phyloP scores from a whole-genome alignment of 768 basidiomycete genomes.

The Lentinula sp. region DNA sequence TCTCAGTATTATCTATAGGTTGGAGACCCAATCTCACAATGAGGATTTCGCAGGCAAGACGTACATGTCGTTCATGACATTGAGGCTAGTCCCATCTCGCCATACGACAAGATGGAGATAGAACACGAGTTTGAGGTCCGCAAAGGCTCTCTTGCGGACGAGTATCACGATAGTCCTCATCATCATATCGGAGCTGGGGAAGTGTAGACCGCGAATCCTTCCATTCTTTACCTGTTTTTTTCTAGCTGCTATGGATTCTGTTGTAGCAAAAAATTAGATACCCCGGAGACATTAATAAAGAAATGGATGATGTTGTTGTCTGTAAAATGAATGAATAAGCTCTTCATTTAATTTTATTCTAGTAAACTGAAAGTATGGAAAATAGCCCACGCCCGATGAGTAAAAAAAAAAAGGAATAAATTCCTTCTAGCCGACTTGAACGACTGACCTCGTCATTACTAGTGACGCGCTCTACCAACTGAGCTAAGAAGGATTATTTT shows the following conservation, averaged over 20 bases:
- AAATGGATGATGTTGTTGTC: too few species aligned
- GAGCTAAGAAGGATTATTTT: slow-evolving; percentile 11
- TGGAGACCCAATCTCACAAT: background rate
- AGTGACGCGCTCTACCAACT: slow-evolving; percentile 13
- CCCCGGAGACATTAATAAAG: background rate
- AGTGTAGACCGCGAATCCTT: background rate
- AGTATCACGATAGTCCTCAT: background rate
- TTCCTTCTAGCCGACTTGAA: slow-evolving; percentile 2
- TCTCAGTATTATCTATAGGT: background rate
- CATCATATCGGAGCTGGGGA: background rate
- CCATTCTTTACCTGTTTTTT: background rate
- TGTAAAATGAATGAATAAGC: too few species aligned
- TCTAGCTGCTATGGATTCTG: background rate
- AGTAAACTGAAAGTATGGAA: too few species aligned
- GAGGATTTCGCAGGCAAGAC: background rate
- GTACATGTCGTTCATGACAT: background rate
- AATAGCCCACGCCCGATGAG: background rate
- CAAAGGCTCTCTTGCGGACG: background rate
- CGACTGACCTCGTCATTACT: slow-evolving; percentile 10
- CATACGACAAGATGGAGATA: background rate
- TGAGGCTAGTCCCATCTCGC: background rate
- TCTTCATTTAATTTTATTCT: too few species aligned
- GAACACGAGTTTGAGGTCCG: background rate
- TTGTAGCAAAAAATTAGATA: background rate
- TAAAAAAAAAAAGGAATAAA: background rate